phyloP scores from a whole-genome alignment of 148 eudicot genomes.

The Pouteria glomerata region DNA sequence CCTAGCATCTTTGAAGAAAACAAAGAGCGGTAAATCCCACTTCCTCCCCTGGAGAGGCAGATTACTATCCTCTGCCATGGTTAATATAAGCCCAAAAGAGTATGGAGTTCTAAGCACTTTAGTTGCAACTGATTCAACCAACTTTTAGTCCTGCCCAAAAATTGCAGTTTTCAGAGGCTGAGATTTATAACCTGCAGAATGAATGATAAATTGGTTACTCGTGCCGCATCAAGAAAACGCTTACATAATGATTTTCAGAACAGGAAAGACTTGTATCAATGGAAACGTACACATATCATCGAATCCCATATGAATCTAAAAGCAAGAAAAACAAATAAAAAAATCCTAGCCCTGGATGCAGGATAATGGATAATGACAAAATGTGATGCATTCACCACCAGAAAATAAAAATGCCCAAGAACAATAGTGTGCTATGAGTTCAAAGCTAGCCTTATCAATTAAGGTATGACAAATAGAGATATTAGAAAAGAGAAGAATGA shows the following conservation, averaged over 20 bases:
- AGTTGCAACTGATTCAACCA: constrained; percentile 10
- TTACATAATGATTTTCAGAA: constrained; percentile 1
- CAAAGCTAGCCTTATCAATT: background rate
- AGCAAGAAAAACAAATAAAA: background rate
- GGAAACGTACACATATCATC: background rate
- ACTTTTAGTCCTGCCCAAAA: constrained; percentile 8
- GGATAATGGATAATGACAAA: background rate
- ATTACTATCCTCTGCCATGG: constrained; percentile 37
- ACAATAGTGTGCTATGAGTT: background rate
- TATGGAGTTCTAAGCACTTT: background rate
- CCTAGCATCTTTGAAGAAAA: constrained; percentile 78
- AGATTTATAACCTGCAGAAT: constrained; percentile 7
- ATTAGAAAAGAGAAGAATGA: background rate
- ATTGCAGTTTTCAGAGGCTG: constrained; percentile 10
- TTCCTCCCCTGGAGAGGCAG: constrained; percentile 21
- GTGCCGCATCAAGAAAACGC: background rate
- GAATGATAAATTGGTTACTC: constrained; percentile 7
- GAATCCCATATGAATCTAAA: background rate
- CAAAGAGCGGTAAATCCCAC: constrained; percentile 44
- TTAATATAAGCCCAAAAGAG: too few relatives aligned
- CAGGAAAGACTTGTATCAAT: background rate
- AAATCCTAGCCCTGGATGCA: background rate
- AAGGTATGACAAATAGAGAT: background rate
- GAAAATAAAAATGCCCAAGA: background rate
- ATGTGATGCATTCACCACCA: background rate